These are phyloP conservation scores for Filobasidium wieringae DNA, from an alignment of 768 basidiomycete genomes.

Conservation along the genomic window DNA sequence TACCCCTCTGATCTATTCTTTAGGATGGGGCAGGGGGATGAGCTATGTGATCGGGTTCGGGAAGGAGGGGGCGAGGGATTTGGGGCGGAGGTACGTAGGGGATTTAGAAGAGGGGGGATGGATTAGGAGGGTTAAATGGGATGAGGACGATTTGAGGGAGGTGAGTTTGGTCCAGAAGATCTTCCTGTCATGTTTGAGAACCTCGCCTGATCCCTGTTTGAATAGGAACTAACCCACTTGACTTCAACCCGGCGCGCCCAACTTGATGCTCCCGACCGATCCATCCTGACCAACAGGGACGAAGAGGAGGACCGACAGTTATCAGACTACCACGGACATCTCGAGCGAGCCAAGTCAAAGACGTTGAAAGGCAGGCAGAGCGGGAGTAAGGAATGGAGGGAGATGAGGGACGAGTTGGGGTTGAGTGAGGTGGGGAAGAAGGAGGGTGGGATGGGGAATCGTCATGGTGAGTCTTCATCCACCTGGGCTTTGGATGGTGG, in stretches of 20 bases:
- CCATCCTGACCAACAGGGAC: constrained; percentile 27
- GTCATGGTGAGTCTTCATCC: not conserved
- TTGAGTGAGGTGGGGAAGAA: constrained; percentile 13
- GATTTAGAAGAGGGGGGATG: constrained; percentile 19
- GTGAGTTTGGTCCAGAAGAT: constrained; percentile 13
- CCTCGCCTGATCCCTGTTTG: not conserved
- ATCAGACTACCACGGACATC: constrained; percentile 16
- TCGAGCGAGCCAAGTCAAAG: constrained; percentile 20
- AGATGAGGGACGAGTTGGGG: constrained; percentile 32
- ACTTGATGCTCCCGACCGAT: constrained; percentile 17
- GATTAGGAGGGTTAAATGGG: constrained; percentile 16
- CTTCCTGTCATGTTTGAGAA: constrained; percentile 1
- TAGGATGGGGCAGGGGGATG: constrained; percentile 43
- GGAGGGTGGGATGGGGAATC: not conserved
- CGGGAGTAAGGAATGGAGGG: constrained; percentile 39
- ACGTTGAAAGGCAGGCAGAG: constrained; percentile 30
- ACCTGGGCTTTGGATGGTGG: no score
- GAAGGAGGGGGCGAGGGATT: constrained; percentile 25
- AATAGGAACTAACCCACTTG: not conserved
- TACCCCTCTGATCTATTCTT: constrained; percentile 40
- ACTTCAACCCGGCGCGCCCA: not conserved
- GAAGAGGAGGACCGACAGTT: constrained; percentile 24
- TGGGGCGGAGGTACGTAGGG: constrained; percentile 31
- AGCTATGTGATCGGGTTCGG: constrained; percentile 37
- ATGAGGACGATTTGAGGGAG: constrained; percentile 8